Percentiles rank a stretch among this genome's conserved stretches.
These are phyloP conservation scores for Erodium chrysanthum DNA, from an alignment of 441 rosid species.

Conservation along the genomic window DNA sequence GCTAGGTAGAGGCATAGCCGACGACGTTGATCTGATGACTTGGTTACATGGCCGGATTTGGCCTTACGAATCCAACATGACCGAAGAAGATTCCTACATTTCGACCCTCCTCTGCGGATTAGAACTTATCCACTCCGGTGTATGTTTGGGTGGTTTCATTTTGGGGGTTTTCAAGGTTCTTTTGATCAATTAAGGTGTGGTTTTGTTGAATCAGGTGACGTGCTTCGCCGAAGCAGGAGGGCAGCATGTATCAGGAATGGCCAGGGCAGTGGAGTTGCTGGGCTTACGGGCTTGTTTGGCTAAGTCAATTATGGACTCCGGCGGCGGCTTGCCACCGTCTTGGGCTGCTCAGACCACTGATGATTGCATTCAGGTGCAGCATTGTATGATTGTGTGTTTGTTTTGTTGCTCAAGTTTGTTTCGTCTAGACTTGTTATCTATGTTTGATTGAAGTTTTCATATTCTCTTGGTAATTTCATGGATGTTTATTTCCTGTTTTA, in stretches of 20 bases:
- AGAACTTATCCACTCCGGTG: conserved; percentile 60
- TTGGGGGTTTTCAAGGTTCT: not conserved
- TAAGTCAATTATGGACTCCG: conserved; percentile 51
- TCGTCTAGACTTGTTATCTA: not conserved
- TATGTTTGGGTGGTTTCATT: conserved; percentile 20
- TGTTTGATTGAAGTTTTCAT: not conserved
- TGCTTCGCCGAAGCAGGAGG: conserved; percentile 82
- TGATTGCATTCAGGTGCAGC: conserved; percentile 50
- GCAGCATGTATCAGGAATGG: conserved; percentile 60
- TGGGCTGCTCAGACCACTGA: conserved; percentile 51
- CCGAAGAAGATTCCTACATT: conserved; percentile 49
- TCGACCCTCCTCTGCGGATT: conserved; percentile 60
- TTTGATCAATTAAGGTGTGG: conserved; percentile 1
- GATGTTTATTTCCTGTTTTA: conserved; percentile 16
- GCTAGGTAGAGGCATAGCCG: conserved; percentile 62
- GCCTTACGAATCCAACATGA: conserved; percentile 67
- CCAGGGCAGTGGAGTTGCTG: conserved; percentile 48
- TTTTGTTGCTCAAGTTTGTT: not conserved
- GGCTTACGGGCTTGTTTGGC: conserved; percentile 63
- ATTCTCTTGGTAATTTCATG: not conserved
- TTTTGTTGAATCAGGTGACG: conserved; percentile 35
- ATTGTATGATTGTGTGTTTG: not conserved
- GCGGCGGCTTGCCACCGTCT: conserved; percentile 51
- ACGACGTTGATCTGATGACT: conserved; percentile 50
- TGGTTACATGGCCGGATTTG: conserved; percentile 60